phyloP scores from a whole-genome alignment of 192 early-diverging fungal genomes.

The Chytriomyces sp. region DNA sequence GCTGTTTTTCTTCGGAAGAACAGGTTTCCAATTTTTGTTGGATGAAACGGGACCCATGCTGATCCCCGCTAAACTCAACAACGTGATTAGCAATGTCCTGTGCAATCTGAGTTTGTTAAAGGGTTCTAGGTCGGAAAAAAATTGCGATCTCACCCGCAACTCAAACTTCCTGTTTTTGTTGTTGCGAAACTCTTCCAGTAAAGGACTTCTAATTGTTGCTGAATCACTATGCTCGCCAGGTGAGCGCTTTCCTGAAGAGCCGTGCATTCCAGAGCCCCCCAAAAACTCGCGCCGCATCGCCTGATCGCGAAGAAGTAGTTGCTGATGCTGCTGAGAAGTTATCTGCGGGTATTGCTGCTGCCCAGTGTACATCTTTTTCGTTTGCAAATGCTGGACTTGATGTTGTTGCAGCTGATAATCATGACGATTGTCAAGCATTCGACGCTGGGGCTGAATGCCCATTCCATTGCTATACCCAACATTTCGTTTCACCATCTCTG shows the following conservation, averaged over 20 bases:
- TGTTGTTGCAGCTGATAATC: slow-evolving; percentile 52
- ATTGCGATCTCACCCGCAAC: slow-evolving; percentile 63
- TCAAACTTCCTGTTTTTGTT: slow-evolving; percentile 98
- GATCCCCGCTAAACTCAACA: slow-evolving; percentile 98
- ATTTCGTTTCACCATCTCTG: slow-evolving; percentile 26
- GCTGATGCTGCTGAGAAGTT: not conserved
- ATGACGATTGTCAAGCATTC: not conserved
- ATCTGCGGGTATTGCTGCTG: slow-evolving; percentile 26
- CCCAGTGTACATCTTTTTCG: slow-evolving; percentile 37
- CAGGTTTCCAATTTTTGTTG: slow-evolving; percentile 97
- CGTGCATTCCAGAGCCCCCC: not conserved
- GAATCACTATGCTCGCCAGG: slow-evolving; percentile 15
- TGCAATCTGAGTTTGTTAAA: not conserved
- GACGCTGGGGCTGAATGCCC: slow-evolving; percentile 39
- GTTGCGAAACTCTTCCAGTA: slow-evolving; percentile 96
- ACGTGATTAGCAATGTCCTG: slow-evolving; percentile 91
- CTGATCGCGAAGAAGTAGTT: slow-evolving; percentile 49
- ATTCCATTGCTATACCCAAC: not conserved
- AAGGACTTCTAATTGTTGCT: slow-evolving; percentile 72
- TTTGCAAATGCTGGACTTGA: slow-evolving; percentile 47
- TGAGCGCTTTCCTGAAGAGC: not conserved
- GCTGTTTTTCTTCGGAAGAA: slow-evolving; percentile 89
- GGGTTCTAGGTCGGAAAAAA: not conserved
- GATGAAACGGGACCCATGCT: slow-evolving; percentile 98
- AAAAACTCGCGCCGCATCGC: slow-evolving; percentile 53